These are phyloP conservation scores for Pichia sp. DNA, from an alignment of 1,139 yeast species.

Conservation along the genomic window DNA sequence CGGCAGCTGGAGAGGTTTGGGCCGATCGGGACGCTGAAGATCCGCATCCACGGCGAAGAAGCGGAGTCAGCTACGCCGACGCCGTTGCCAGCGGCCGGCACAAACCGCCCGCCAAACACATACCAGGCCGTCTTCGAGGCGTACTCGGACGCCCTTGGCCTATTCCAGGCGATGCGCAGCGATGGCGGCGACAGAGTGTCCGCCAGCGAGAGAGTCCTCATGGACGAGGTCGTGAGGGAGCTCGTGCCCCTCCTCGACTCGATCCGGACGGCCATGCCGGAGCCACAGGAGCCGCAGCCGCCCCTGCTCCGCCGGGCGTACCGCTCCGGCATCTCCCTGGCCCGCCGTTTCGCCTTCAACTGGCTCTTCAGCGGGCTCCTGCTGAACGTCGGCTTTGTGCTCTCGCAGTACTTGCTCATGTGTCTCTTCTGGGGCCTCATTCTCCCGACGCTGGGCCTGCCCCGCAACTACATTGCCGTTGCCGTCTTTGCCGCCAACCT, in stretches of 20 bases:
- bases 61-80: not conserved
- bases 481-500: not conserved
- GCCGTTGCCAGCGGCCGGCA: not conserved
- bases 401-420: not conserved
- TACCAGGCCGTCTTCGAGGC: not conserved
- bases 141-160: not conserved
- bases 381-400: not conserved
- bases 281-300: not conserved
- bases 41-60: slow-evolving; percentile 1
- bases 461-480: not conserved
- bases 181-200: not conserved
- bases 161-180: not conserved
- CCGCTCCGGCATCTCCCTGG: not conserved
- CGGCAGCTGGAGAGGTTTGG: slow-evolving; percentile 31
- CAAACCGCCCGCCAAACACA: not conserved
- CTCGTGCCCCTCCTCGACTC: not conserved
- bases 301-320: not conserved
- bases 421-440: not conserved
- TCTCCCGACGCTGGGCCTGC: not conserved
- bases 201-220: not conserved
- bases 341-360: not conserved
- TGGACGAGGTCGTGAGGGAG: not conserved
- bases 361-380: slow-evolving; percentile 4
- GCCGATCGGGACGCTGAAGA: slow-evolving; percentile 16
- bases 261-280: not conserved